These are phyloP conservation scores for Flaveria brownii DNA, from an alignment of 129 eudicot species.

Conservation along the genomic window DNA sequence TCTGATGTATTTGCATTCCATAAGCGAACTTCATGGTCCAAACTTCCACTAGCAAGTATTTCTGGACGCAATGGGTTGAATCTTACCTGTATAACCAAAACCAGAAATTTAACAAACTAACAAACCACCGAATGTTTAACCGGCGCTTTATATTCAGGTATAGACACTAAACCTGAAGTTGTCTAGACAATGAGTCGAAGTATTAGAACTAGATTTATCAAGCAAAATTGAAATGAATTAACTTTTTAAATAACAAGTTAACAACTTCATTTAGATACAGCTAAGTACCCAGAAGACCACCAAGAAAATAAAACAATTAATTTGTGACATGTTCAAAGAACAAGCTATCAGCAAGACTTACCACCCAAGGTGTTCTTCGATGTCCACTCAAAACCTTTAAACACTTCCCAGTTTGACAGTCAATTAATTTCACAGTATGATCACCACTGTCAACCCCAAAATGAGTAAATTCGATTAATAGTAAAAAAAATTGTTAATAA, in stretches of 20 bases:
- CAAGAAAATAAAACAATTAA: neutral
- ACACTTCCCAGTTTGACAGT: constrained; percentile 67
- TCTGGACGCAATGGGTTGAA: constrained; percentile 64
- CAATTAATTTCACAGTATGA: constrained; percentile 74
- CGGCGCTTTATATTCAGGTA: neutral
- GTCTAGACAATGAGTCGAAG: neutral
- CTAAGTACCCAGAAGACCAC: constrained; percentile 10
- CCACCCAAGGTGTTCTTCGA: constrained; percentile 86
- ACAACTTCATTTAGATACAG: constrained; percentile 3
- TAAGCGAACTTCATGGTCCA: constrained; percentile 78
- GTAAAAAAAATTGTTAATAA: neutral
- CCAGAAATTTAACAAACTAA: constrained; percentile 6
- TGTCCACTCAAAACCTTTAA: constrained; percentile 64
- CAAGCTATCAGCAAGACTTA: constrained; percentile 31
- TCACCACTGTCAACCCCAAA: constrained; percentile 59
- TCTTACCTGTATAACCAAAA: constrained; percentile 54
- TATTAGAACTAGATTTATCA: neutral
- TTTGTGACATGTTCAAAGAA: constrained; percentile 16
- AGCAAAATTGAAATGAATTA: neutral
- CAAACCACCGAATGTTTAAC: neutral
- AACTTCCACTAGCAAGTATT: constrained; percentile 74
- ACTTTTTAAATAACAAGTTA: neutral
- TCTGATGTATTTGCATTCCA: constrained; percentile 70
- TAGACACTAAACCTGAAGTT: neutral
- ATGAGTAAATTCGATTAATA: constrained; percentile 19